Conservation (phyloP, 2,329 filamentous ascomycete species). For the Madurella fahalii region DNA sequence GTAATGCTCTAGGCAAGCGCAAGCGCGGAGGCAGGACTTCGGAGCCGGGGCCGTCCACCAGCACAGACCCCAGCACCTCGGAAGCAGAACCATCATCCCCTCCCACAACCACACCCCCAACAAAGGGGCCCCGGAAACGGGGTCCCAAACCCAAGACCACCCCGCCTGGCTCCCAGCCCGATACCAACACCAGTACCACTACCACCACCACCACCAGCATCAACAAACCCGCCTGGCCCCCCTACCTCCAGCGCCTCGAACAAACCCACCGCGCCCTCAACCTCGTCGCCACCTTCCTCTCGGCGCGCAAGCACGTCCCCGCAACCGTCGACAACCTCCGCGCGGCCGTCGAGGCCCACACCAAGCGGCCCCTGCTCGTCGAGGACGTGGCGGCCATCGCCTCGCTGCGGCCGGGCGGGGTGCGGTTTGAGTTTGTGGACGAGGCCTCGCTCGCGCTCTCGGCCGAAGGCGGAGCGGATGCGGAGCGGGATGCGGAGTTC, state of each 20-base stretch:
- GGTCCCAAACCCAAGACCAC: background rate
- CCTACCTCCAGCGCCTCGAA: conserved; percentile 66
- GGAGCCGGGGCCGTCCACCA: background rate
- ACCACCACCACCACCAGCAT: conserved; percentile 1
- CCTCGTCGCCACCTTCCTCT: conserved; percentile 91
- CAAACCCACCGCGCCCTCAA: conserved; percentile 82
- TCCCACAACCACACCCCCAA: background rate
- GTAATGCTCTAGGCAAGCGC: conserved; percentile 12
- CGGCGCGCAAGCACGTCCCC: conserved; percentile 82
- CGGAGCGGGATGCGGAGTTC: background rate
- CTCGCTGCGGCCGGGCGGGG: conserved; percentile 46
- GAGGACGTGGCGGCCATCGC: conserved; percentile 46
- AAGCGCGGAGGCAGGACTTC: background rate
- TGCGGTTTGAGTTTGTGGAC: conserved; percentile 12
- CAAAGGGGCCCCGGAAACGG: background rate
- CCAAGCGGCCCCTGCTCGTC: conserved; percentile 60
- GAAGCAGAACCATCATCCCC: background rate
- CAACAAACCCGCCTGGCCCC: conserved; percentile 60
- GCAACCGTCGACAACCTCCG: conserved; percentile 90
- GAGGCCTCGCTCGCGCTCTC: conserved; percentile 19
- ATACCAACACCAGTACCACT: conserved; percentile 12
- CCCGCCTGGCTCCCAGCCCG: conserved; percentile 1
- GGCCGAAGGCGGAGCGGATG: conserved; percentile 2
- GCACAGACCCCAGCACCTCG: background rate
- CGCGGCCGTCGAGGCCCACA: conserved; percentile 78